phyloP scores from a whole-genome alignment of 2,329 filamentous ascomycete species.

The Talaromyces verruculosus region DNA sequence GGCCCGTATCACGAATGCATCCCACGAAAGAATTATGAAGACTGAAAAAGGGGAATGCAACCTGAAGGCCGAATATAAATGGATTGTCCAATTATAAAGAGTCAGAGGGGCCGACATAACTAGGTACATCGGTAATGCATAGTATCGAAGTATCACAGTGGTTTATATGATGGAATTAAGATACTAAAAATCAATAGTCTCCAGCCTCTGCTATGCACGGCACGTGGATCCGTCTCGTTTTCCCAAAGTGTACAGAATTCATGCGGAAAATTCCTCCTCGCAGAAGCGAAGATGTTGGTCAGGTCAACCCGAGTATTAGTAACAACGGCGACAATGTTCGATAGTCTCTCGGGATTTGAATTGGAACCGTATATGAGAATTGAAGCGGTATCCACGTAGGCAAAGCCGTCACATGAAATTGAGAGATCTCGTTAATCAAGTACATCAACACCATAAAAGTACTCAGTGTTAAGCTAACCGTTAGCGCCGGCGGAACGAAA shows the following conservation, averaged over 20 bases:
- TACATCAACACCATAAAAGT: not conserved
- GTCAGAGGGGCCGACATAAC: not conserved
- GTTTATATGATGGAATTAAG: not conserved
- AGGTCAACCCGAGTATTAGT: not conserved
- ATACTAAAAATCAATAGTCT: slow-evolving; percentile 8
- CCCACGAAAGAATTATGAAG: not conserved
- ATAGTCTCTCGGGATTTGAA: not conserved
- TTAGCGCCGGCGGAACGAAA: not conserved
- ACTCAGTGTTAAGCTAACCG: too few relatives aligned
- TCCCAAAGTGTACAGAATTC: not conserved
- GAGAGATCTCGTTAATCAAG: not conserved
- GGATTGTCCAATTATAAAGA: not conserved
- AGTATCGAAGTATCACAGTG: not conserved
- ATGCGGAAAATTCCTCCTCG: not conserved
- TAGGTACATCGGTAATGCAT: not conserved
- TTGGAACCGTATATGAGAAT: not conserved
- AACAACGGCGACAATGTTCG: not conserved
- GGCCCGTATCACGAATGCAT: not conserved
- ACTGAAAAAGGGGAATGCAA: not conserved
- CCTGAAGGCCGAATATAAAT: not conserved
- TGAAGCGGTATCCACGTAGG: not conserved
- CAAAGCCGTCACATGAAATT: not conserved
- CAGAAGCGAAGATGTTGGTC: not conserved
- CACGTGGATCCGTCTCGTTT: not conserved
- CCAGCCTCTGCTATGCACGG: not conserved